phyloP scores from a whole-genome alignment of 768 basidiomycete species.

The Sarcodon sp. region DNA sequence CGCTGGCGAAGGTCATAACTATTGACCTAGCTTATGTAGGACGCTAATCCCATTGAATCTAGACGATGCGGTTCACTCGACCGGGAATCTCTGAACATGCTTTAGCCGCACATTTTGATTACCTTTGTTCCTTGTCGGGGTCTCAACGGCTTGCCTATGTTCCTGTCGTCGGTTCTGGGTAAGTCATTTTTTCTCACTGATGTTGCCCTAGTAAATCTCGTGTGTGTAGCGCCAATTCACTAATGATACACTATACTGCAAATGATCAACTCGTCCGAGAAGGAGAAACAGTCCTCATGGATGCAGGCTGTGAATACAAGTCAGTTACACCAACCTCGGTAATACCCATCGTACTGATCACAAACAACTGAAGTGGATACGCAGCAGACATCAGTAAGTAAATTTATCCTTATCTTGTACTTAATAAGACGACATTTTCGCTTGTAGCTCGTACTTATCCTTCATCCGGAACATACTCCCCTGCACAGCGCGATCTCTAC shows the following conservation, averaged over 20 bases:
- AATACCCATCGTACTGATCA: conserved; percentile 1
- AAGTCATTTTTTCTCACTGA: conserved; percentile 11
- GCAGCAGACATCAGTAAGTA: conserved; percentile 84
- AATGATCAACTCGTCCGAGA: conserved; percentile 70
- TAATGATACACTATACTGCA: conserved; percentile 89
- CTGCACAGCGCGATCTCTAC: conserved; percentile 79
- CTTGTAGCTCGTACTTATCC: conserved; percentile 76
- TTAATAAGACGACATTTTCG: background rate
- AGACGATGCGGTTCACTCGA: conserved; percentile 77
- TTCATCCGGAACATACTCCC: conserved; percentile 65
- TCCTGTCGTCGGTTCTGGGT: conserved; percentile 95
- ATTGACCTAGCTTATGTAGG: background rate
- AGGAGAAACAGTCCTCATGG: conserved; percentile 73
- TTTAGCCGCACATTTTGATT: conserved; percentile 81
- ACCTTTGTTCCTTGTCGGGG: conserved; percentile 67
- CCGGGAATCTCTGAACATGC: conserved; percentile 45
- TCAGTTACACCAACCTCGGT: conserved; percentile 18
- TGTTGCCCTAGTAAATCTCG: background rate
- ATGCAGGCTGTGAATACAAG: conserved; percentile 92
- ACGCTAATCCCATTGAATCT: background rate
- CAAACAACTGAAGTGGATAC: conserved; percentile 49
- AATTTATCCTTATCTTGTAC: background rate
- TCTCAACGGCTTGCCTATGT: conserved; percentile 91
- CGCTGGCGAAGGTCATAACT: conserved; percentile 63
- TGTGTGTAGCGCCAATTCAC: conserved; percentile 56